These are phyloP conservation scores for Colletotrichum eremochloae DNA, from an alignment of 2,329 filamentous ascomycete species.

Conservation along the genomic window DNA sequence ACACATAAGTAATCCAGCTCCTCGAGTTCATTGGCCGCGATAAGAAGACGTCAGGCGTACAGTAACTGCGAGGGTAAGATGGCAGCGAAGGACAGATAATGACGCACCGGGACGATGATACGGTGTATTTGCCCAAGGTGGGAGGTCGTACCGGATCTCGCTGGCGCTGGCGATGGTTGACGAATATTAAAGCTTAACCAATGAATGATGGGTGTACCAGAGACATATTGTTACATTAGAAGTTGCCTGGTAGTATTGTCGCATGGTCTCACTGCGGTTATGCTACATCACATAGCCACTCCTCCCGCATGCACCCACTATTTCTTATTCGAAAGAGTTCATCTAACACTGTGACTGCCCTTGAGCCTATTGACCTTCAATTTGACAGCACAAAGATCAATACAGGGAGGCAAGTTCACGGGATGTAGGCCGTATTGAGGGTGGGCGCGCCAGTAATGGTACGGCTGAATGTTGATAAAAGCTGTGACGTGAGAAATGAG, in stretches of 20 bases:
- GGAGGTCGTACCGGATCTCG: neutral
- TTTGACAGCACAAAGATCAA: neutral
- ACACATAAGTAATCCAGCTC: neutral
- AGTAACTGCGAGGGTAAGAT: neutral
- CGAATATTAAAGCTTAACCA: neutral
- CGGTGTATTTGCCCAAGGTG: neutral
- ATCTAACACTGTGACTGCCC: neutral
- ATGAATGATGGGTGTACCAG: neutral
- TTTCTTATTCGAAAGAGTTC: neutral
- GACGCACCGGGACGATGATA: too few species aligned
- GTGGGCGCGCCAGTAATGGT: neutral
- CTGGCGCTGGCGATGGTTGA: neutral
- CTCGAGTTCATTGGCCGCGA: neutral
- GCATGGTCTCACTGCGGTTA: slow-evolving; percentile 11
- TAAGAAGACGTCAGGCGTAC: neutral
- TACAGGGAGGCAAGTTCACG: neutral
- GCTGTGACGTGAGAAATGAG: neutral
- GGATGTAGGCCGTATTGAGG: neutral
- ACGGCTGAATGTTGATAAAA: neutral
- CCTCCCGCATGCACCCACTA: neutral
- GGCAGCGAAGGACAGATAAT: neutral
- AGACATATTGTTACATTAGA: neutral
- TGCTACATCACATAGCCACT: slow-evolving; percentile 2
- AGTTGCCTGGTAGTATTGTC: neutral
- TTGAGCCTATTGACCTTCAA: neutral